Evolutionary conservation across 805 yeast genomes (phyloP), one percentile per base, ranked within the genome.

Genomic region (Metschnikowia drakensbergensis): DNA sequence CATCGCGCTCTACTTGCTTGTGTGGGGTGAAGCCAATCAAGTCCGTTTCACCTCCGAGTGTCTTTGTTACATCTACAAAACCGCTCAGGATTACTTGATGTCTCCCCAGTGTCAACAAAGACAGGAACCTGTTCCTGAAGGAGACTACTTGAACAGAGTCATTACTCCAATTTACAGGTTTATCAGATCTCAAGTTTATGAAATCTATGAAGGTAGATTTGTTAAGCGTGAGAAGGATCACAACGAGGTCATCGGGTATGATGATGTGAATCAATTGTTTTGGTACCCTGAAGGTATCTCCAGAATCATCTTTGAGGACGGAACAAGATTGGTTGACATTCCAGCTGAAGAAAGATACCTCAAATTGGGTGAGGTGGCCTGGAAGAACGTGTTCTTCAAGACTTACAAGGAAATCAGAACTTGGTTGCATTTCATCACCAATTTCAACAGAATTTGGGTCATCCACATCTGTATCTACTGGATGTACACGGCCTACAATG

Each of bases 281-380:
- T 94, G 99, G 99, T 94, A 95, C 72, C 97, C 98, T 42, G 98
- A 95, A 74, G 99, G 99, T 79, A 87, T 94, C 57, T 84, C 95
- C 51, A 85, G 94, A 71, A 91, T 94, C 60, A 80, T 85, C 44
- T 81, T 92, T 61, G 94, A 86, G 65, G 98, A 94, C 66, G 97
- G 96, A 57, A 77, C 96, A 17, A 84, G 96, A 67, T 76, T 94
- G 59, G 88, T 91, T 45, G 98, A 94, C 60, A 73, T 91, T 60
- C 95, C 97, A 33, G 80, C 83, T 50, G 88, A 83, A 61, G 97
- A 94, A 72, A 86, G 99, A 69, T 95, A 82, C 67, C 77, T 82
- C 62, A 82, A 86, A 68, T 78, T 94, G 51, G 96, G 97, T 59
- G 97, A 94, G 59, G 92, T 90, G 53, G 84, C 81, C 51, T 94